Conservation (phyloP, 495 filamentous ascomycete species). For the Peziza echinospora region DNA sequence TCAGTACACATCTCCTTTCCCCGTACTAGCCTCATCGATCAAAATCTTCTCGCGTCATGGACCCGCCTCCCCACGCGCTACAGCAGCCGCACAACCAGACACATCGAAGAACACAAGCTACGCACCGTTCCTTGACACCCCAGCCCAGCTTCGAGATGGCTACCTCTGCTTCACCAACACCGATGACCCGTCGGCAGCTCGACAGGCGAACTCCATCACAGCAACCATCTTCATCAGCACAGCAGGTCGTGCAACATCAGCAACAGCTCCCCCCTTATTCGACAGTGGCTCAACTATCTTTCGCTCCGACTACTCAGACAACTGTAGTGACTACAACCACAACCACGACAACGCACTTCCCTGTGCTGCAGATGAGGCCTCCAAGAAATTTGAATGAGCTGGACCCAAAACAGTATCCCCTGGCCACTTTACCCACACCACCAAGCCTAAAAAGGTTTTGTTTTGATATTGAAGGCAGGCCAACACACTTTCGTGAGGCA, state of each 20-base stretch:
- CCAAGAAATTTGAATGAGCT: conserved; percentile 51
- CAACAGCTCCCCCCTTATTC: conserved; percentile 14
- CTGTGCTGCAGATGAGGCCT: conserved; percentile 56
- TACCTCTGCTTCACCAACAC: not conserved
- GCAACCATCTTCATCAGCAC: not conserved
- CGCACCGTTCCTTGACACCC: not conserved
- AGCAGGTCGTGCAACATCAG: not conserved
- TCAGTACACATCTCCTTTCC: no score
- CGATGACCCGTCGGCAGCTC: not conserved
- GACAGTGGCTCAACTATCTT: conserved; percentile 41
- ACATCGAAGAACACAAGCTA: not conserved
- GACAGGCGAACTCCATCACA: not conserved
- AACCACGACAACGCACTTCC: conserved; percentile 73
- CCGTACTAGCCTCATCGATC: no score
- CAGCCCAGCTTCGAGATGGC: not conserved
- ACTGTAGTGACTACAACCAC: conserved; percentile 84
- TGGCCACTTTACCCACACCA: conserved; percentile 64
- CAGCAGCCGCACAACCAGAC: not conserved
- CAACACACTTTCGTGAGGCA: conserved; percentile 46
- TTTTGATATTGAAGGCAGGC: conserved; percentile 44
- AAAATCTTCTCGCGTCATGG: not conserved
- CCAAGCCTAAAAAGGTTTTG: conserved; percentile 46
- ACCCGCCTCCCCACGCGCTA: not conserved
- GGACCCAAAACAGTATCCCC: conserved; percentile 73
- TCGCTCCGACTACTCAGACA: conserved; percentile 49